These are phyloP conservation scores for Trichoderma atrobrunneum DNA, from an alignment of 2,329 filamentous ascomycete genomes.

Conservation along the genomic window DNA sequence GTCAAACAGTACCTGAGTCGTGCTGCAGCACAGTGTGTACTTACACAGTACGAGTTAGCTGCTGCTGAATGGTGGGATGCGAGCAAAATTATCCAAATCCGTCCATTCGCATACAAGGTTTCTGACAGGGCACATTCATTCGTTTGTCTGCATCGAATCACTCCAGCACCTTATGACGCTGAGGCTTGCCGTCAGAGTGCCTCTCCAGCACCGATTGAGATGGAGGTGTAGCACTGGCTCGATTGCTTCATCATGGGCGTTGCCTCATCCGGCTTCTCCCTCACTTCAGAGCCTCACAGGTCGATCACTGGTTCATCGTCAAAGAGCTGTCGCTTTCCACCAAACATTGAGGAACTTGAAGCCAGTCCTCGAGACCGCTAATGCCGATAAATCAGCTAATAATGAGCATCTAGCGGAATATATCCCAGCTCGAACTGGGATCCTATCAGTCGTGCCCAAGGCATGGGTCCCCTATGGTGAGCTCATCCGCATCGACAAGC, in stretches of 20 bases:
- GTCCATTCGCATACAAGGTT: background rate
- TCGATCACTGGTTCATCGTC: constrained; percentile 20
- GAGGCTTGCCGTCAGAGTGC: constrained; percentile 25
- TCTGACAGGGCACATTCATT: background rate
- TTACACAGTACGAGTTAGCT: background rate
- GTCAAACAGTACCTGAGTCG: background rate
- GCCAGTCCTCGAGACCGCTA: constrained; percentile 19
- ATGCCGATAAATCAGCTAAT: background rate
- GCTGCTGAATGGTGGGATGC: background rate
- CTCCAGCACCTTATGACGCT: constrained; percentile 24
- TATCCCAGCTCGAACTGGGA: constrained; percentile 64
- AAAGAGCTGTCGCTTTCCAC: constrained; percentile 27
- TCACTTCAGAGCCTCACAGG: background rate
- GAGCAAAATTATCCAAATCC: background rate
- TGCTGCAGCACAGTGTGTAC: background rate
- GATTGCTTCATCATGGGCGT: background rate
- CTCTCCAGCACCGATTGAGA: constrained; percentile 26
- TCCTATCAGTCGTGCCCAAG: constrained; percentile 66
- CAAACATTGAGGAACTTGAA: constrained; percentile 24
- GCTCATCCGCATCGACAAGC: constrained; percentile 77
- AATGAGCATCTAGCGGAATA: constrained; percentile 43
- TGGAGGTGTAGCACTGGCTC: constrained; percentile 21
- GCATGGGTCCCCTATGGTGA: constrained; percentile 79
- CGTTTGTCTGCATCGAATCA: background rate
- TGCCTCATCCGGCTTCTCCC: background rate